These are phyloP conservation scores for Erysimum pusillum DNA, from an alignment of 441 rosid species.

Conservation along the genomic window DNA sequence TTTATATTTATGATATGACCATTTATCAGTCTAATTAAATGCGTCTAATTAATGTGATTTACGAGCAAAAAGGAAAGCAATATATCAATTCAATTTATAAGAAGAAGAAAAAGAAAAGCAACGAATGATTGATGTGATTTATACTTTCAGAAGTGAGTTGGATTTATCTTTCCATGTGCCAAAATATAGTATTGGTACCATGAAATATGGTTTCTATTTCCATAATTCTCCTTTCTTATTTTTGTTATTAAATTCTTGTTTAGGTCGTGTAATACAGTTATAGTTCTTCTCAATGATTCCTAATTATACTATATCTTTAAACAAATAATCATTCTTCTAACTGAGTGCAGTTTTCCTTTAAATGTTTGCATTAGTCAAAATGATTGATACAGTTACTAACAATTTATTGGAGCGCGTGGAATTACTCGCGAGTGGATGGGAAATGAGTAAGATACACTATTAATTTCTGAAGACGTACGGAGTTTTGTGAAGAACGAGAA, in stretches of 20 bases:
- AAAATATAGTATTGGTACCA: constrained; percentile 49
- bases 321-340: background rate
- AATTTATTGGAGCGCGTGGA: background rate
- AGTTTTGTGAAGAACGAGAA: constrained; percentile 46
- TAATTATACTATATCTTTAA: background rate
- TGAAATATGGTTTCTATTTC: constrained; percentile 41
- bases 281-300: background rate
- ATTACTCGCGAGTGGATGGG: constrained; percentile 28
- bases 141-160: constrained; percentile 44
- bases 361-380: background rate
- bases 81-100: background rate
- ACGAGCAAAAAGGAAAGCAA: background rate
- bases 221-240: constrained; percentile 19
- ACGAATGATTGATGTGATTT: constrained; percentile 49
- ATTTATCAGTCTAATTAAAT: constrained; percentile 37
- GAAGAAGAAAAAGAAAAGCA: constrained; percentile 16
- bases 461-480: constrained; percentile 34
- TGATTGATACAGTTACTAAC: background rate
- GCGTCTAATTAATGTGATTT: constrained; percentile 19
- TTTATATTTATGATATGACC: constrained; percentile 40
- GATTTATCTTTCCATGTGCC: constrained; percentile 35
- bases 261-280: background rate
- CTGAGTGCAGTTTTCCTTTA: background rate
- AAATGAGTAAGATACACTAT: background rate
- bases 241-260: constrained; percentile 7